A percentile compares a stretch with the other conserved stretches of the same genome.
Evolutionary conservation across 148 eudicot species (phyloP).

Genomic region (Amaranthus cruentus): DNA sequence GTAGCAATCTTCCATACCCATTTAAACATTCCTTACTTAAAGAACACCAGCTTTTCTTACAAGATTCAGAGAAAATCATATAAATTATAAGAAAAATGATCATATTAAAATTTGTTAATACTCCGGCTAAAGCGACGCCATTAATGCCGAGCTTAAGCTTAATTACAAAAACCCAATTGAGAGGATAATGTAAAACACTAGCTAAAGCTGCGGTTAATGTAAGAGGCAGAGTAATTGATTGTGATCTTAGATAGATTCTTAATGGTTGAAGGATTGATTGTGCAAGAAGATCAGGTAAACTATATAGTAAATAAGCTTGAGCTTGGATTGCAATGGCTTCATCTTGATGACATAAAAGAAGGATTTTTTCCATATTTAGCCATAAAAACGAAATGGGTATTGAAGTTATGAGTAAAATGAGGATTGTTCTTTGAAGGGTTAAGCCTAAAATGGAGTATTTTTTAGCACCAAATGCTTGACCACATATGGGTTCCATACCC

Average conservation of each 20-base stretch:
- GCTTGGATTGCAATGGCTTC: slow-evolving; percentile 35
- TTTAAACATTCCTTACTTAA: not conserved
- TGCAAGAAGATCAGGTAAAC: slow-evolving; percentile 48
- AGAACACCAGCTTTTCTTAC: slow-evolving; percentile 25
- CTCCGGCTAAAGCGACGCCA: slow-evolving; percentile 44
- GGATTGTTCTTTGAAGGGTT: slow-evolving; percentile 39
- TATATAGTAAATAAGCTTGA: slow-evolving; percentile 36
- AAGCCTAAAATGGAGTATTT: slow-evolving; percentile 32
- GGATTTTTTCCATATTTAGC: slow-evolving; percentile 43
- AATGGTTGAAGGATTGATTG: slow-evolving; percentile 48
- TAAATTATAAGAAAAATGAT: slow-evolving; percentile 26
- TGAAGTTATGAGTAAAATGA: slow-evolving; percentile 35
- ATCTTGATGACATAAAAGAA: slow-evolving; percentile 41
- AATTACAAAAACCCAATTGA: slow-evolving; percentile 35
- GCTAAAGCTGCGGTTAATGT: slow-evolving; percentile 41
- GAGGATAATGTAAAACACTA: slow-evolving; percentile 39
- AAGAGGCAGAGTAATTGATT: slow-evolving; percentile 47
- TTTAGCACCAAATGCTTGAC: slow-evolving; percentile 55
- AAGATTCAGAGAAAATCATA: slow-evolving; percentile 20
- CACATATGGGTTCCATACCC: slow-evolving; percentile 74
- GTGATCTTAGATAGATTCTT: slow-evolving; percentile 50
- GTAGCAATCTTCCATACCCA: slow-evolving; percentile 25
- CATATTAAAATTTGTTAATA: slow-evolving; percentile 33
- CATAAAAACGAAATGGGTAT: slow-evolving; percentile 47
- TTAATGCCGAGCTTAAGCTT: slow-evolving; percentile 31